Evolutionary conservation across 192 early-diverging fungal species (phyloP).

Genomic region (Phlyctochytrium arcticum): DNA sequence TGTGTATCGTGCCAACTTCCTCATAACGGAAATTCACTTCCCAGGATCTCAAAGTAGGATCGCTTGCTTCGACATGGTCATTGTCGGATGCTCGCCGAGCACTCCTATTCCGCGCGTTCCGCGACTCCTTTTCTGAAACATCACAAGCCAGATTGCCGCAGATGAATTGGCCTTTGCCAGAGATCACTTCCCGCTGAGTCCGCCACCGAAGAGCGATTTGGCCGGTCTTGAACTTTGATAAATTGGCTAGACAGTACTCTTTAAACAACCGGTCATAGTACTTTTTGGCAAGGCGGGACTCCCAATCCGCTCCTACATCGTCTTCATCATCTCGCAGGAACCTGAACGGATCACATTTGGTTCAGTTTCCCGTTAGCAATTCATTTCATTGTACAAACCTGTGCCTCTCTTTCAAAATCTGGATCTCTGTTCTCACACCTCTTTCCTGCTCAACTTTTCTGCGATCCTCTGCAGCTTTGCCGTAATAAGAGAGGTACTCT

Average conservation of each 20-base stretch:
- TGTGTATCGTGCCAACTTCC: slow-evolving; percentile 67
- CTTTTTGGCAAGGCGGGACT: slow-evolving; percentile 72
- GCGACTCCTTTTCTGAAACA: slow-evolving; percentile 33
- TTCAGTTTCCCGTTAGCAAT: background rate
- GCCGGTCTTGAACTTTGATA: slow-evolving; percentile 67
- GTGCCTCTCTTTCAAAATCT: slow-evolving; percentile 71
- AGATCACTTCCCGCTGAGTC: slow-evolving; percentile 59
- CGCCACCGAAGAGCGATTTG: slow-evolving; percentile 72
- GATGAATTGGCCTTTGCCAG: slow-evolving; percentile 70
- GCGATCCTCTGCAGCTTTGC: background rate
- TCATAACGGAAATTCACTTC: slow-evolving; percentile 84
- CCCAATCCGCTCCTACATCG: slow-evolving; percentile 56
- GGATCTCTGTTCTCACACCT: slow-evolving; percentile 51
- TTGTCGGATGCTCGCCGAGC: too few relatives aligned
- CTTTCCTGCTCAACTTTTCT: background rate
- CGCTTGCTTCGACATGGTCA: too few relatives aligned
- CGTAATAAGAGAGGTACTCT: slow-evolving; percentile 50
- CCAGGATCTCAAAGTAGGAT: slow-evolving; percentile 73
- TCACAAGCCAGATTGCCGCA: slow-evolving; percentile 56
- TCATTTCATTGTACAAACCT: slow-evolving; percentile 41
- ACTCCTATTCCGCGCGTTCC: too few relatives aligned
- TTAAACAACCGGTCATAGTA: slow-evolving; percentile 85
- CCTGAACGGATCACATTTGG: slow-evolving; percentile 23
- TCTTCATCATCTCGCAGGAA: slow-evolving; percentile 57
- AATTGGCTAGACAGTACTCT: slow-evolving; percentile 73